These are phyloP conservation scores for Pseudocercospora fijiensis DNA, from an alignment of 2,329 filamentous ascomycete species.

Conservation along the genomic window DNA sequence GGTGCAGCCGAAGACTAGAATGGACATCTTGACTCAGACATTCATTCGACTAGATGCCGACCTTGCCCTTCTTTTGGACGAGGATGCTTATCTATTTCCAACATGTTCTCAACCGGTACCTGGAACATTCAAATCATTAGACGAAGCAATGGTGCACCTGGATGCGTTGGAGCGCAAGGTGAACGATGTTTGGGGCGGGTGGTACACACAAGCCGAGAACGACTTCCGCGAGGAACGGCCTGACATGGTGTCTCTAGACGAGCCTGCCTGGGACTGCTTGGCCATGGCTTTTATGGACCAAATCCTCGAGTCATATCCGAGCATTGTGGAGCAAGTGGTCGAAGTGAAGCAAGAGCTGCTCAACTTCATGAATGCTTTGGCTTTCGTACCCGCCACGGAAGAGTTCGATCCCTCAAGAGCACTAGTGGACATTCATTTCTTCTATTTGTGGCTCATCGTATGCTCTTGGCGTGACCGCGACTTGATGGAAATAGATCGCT, in stretches of 20 bases:
- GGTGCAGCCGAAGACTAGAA: neutral
- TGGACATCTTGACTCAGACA: constrained; percentile 13
- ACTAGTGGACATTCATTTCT: constrained; percentile 6
- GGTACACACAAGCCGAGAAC: neutral
- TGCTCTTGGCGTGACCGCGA: constrained; percentile 12
- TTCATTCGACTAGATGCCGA: constrained; percentile 19
- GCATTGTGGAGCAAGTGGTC: neutral
- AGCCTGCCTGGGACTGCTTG: neutral
- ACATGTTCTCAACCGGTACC: constrained; percentile 9
- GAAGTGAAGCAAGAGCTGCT: neutral
- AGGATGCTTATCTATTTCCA: constrained; percentile 9
- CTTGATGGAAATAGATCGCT: constrained; percentile 9
- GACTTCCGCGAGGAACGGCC: neutral
- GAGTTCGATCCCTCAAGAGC: neutral
- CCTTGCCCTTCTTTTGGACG: constrained; percentile 7
- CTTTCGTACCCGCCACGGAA: neutral
- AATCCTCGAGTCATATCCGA: neutral
- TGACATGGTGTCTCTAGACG: neutral
- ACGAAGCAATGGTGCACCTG: neutral
- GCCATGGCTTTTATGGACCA: neutral
- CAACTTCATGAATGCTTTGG: neutral
- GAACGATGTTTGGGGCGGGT: neutral
- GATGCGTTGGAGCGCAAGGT: neutral
- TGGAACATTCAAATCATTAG: constrained; percentile 4
- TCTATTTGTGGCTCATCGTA: neutral